Conservation (phyloP, 805 yeast species). For the Lipomyces sp. region DNA sequence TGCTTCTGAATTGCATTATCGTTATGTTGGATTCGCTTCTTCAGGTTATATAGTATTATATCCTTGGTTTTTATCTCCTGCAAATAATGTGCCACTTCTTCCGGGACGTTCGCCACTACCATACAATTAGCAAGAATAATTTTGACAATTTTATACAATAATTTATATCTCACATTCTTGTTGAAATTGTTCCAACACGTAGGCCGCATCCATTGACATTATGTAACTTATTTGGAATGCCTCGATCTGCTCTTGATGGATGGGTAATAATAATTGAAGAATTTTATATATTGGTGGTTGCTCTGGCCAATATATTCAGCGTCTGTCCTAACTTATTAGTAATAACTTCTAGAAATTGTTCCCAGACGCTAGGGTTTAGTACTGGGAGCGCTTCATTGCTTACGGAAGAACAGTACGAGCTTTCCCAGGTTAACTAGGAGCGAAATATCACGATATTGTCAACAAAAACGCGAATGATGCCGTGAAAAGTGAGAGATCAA, state of each 20-base stretch:
- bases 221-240: not conserved
- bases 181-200: conserved; percentile 72
- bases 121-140: not conserved
- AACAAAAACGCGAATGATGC: not conserved
- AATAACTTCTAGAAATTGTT: too few relatives aligned
- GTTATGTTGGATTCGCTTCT: conserved; percentile 67
- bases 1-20: conserved; percentile 84
- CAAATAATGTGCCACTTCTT: conserved; percentile 78
- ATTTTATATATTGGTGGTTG: not conserved
- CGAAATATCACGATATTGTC: not conserved
- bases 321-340: too few relatives aligned
- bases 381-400: conserved; percentile 32
- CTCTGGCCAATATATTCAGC: too few relatives aligned
- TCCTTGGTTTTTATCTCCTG: conserved; percentile 80
- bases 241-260: conserved; percentile 6
- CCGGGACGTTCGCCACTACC: conserved; percentile 77
- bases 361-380: not conserved
- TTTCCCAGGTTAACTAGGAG: not conserved
- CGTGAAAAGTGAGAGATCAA: not conserved
- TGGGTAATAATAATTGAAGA: not conserved
- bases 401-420: not conserved
- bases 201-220: conserved; percentile 78
- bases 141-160: not conserved
- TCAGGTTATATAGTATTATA: conserved; percentile 62
- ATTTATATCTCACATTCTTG: conserved; percentile 43